Conservation (phyloP, 345 rosid genomes). For the Eucalyptus paniculata region DNA sequence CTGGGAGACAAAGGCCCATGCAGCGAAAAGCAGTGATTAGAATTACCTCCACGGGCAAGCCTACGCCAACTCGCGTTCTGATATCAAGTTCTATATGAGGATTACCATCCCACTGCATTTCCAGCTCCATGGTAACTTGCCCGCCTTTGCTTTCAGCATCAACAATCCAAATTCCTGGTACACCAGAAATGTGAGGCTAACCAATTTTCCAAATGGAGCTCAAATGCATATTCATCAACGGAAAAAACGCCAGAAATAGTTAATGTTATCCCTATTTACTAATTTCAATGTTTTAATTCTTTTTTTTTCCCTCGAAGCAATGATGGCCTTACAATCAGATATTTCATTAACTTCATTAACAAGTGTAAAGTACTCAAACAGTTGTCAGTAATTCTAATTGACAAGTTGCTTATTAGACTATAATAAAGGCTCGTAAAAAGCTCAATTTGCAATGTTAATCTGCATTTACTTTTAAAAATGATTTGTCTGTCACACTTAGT, state of each 20-base stretch:
- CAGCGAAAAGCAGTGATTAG: not conserved
- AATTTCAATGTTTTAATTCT: not conserved
- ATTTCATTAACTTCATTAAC: not conserved
- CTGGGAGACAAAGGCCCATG: not conserved
- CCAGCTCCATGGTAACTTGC: slow-evolving; percentile 72
- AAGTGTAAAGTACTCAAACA: not conserved
- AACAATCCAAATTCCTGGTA: slow-evolving; percentile 53
- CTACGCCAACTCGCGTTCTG: slow-evolving; percentile 63
- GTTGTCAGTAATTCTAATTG: not conserved
- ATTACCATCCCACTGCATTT: slow-evolving; percentile 93
- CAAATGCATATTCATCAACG: not conserved
- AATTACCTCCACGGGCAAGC: slow-evolving; percentile 70
- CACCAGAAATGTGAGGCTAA: not conserved
- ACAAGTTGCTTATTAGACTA: not conserved
- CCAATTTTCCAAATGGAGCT: not conserved
- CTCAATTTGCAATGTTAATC: not conserved
- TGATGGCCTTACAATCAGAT: not conserved
- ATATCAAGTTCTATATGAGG: slow-evolving; percentile 67
- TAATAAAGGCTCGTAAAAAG: not conserved
- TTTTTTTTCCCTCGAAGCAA: not conserved
- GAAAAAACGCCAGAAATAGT: not conserved
- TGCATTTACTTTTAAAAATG: not conserved
- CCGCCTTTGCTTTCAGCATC: slow-evolving; percentile 36
- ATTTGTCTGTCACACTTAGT: not conserved
- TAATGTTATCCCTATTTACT: not conserved